phyloP scores from a whole-genome alignment of 2,329 filamentous ascomycete species.

The Talaromyces rugulosus region DNA sequence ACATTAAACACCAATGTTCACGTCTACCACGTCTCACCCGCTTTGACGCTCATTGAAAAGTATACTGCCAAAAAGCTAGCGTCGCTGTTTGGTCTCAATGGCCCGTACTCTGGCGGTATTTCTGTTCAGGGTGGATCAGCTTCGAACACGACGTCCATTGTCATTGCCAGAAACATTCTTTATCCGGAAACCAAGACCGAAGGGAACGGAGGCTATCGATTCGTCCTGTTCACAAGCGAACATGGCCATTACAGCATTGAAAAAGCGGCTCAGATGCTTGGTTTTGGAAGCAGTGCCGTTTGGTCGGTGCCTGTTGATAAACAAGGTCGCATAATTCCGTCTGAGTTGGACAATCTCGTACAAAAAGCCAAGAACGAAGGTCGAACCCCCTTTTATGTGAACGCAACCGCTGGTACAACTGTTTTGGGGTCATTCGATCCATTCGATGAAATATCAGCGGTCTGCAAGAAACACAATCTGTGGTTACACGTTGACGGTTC shows the following conservation, averaged over 20 bases:
- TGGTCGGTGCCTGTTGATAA: slow-evolving; percentile 70
- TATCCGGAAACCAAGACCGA: slow-evolving; percentile 71
- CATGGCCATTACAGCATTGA: slow-evolving; percentile 95
- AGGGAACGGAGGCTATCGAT: slow-evolving; percentile 62
- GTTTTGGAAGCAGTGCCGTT: slow-evolving; percentile 72
- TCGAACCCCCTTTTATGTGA: slow-evolving; percentile 87
- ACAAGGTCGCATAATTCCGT: slow-evolving; percentile 66
- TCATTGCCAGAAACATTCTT: slow-evolving; percentile 81
- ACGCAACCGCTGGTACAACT: slow-evolving; percentile 91
- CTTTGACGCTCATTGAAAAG: slow-evolving; percentile 83
- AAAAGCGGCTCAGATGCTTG: slow-evolving; percentile 88
- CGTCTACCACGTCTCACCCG: slow-evolving; percentile 90
- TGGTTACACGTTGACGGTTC: slow-evolving; percentile 94
- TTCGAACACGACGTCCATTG: slow-evolving; percentile 79
- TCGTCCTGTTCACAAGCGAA: slow-evolving; percentile 80
- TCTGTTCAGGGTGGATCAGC: slow-evolving; percentile 75
- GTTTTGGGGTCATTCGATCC: slow-evolving; percentile 88
- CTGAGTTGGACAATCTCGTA: slow-evolving; percentile 61
- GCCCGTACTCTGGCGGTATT: slow-evolving; percentile 66
- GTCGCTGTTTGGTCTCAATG: slow-evolving; percentile 68
- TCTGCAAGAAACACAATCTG: slow-evolving; percentile 68
- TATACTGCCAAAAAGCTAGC: slow-evolving; percentile 70
- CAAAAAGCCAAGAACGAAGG: slow-evolving; percentile 59
- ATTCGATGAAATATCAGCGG: slow-evolving; percentile 61
- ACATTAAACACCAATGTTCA: slow-evolving; percentile 91